A percentile compares a stretch with the other conserved stretches of the same genome.
These are phyloP conservation scores for Yarrowia alimentaria DNA, from an alignment of 805 yeast genomes.

Conservation along the genomic window DNA sequence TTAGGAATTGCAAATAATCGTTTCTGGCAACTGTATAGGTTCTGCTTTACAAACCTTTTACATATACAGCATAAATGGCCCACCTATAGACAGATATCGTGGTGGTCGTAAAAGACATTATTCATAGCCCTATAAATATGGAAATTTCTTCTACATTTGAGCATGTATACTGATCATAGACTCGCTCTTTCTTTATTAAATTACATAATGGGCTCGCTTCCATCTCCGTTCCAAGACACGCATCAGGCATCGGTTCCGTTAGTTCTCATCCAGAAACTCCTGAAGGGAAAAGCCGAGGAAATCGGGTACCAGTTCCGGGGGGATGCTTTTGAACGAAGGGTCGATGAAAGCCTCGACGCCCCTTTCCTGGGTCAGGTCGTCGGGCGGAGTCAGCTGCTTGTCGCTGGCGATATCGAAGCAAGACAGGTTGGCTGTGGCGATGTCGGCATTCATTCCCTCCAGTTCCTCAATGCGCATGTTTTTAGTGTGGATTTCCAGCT, in stretches of 20 bases:
- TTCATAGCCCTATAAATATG: no score
- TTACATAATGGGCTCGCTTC: neutral
- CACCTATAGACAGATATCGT: no score
- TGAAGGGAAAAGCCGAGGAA: slow-evolving; percentile 11
- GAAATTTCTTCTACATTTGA: no score
- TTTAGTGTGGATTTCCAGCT: slow-evolving; percentile 7
- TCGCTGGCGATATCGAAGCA: neutral
- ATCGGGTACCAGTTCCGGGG: neutral
- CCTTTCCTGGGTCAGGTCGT: neutral
- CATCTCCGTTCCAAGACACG: neutral
- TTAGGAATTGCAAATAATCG: no score
- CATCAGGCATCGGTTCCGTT: neutral
- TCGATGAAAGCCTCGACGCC: neutral
- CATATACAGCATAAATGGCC: no score
- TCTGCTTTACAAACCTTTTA: no score
- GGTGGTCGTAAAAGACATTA: no score
- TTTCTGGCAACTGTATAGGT: no score
- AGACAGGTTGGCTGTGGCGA: slow-evolving; percentile 6
- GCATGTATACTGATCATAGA: no score
- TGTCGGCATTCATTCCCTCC: neutral
- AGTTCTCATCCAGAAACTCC: slow-evolving; percentile 9
- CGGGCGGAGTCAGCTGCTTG: neutral
- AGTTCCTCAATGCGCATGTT: slow-evolving; percentile 6
- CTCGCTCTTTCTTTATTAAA: neutral
- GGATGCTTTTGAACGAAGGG: neutral